Evolutionary conservation across 305 asterid genomes (phyloP).

Genomic region (Stenogyne calaminthoides): DNA sequence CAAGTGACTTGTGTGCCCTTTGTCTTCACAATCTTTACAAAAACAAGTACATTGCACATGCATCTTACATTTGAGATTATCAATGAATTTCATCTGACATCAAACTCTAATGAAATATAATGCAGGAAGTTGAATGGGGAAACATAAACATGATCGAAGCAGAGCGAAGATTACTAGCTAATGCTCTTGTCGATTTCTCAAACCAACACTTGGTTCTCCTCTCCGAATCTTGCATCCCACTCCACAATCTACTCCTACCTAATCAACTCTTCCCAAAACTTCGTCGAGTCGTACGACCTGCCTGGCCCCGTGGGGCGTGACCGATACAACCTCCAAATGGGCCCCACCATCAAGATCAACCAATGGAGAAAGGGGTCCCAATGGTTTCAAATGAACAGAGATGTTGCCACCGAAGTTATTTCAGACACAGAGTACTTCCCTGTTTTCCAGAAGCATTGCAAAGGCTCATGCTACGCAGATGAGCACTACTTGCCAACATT

Average conservation of each 20-base stretch:
- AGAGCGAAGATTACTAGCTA: slow-evolving; percentile 74
- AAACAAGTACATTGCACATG: too few species aligned
- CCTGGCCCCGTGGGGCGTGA: slow-evolving; percentile 70
- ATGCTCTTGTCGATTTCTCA: slow-evolving; percentile 82
- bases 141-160: slow-evolving; percentile 82
- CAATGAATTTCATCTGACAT: background rate
- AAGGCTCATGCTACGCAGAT: slow-evolving; percentile 63
- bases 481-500: slow-evolving; percentile 86
- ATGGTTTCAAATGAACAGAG: slow-evolving; percentile 74
- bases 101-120: background rate
- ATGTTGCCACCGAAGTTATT: slow-evolving; percentile 59
- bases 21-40: background rate
- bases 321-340: slow-evolving; percentile 54
- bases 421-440: slow-evolving; percentile 56
- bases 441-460: slow-evolving; percentile 46
- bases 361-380: slow-evolving; percentile 94
- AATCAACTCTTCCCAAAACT: slow-evolving; percentile 51
- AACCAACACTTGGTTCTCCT: slow-evolving; percentile 81
- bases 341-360: slow-evolving; percentile 45
- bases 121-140: slow-evolving; percentile 82
- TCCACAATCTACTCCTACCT: slow-evolving; percentile 66
- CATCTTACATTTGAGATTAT: too few species aligned
- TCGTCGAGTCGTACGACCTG: slow-evolving; percentile 62
- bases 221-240: slow-evolving; percentile 87
- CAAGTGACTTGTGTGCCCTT: too few species aligned